phyloP scores from a whole-genome alignment of 1,284 basidiomycete genomes.

The Boletus nobilissimus region DNA sequence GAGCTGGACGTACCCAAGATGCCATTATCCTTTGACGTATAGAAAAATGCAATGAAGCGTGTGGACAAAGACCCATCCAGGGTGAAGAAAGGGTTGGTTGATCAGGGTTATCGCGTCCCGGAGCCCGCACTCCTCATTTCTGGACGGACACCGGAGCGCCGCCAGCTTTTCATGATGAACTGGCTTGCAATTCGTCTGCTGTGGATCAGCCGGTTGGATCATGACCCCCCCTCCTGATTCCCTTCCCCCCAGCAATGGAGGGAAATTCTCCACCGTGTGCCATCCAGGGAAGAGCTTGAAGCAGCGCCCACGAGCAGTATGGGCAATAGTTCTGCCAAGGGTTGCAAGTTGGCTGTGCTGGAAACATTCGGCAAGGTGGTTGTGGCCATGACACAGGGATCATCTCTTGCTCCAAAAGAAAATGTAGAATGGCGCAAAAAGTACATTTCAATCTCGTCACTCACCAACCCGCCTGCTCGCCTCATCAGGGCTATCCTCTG shows the following conservation, averaged over 20 bases:
- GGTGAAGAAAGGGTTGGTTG: background rate
- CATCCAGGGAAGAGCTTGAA: background rate
- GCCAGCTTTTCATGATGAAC: background rate
- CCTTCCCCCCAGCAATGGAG: background rate
- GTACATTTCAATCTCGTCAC: background rate
- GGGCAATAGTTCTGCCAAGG: background rate
- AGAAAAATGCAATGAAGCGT: background rate
- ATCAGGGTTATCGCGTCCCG: background rate
- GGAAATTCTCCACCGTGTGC: background rate
- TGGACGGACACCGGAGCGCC: background rate
- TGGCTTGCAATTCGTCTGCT: background rate
- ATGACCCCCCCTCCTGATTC: background rate
- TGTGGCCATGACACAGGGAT: background rate
- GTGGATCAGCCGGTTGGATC: background rate
- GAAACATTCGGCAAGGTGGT: background rate
- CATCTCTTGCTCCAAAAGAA: background rate
- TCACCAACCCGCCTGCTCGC: background rate
- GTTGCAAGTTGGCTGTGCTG: background rate
- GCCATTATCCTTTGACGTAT: background rate
- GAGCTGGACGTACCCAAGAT: background rate
- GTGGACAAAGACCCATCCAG: background rate
- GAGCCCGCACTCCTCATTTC: background rate
- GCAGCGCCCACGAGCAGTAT: background rate
- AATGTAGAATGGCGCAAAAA: background rate
- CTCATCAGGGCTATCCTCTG: background rate